Base-by-base conservation (phyloP, 2,329 filamentous ascomycete genomes). In the Xylariaceae sp. region DNA sequence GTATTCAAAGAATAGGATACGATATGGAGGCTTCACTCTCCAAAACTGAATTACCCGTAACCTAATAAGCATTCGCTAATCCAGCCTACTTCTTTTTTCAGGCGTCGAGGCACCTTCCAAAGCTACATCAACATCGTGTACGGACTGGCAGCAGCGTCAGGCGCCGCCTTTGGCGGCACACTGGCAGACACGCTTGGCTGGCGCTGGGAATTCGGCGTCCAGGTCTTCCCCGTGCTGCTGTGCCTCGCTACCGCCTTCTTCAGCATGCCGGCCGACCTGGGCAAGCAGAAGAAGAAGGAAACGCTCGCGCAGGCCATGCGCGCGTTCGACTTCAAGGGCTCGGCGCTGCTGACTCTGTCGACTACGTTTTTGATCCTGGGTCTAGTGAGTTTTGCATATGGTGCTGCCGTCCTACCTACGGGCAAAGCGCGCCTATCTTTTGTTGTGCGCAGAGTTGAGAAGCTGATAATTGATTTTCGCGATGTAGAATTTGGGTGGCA, bases 101-200 rank as follows among this genome's bases (percentile, higher is more conserved):
- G 72, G 63, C 72, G 70, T 18, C 77, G 89, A n/a, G 87, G 88
- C 3, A 81, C 81, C 3, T 92, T 89, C 62, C 89, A 92, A 68
- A 85, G 85, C 11, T 84, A 86, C 60, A 81, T 89, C 64, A 87
- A 89, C 66, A 75, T 88, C 39, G 77, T 81, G 42, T 89, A 81
- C 61, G 87, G 86, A 2, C 54, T 77, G n/a, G 81, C 76, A 0
- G 75, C 80, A 2, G 77, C 81, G 6, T 73, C 84, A 2, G 88
- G 88, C 2, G 87, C 87, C 1, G 87, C 87, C 0, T 76, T 88
- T 6, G 88, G 88, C 11, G 88, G 88, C 1, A 77, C 84, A 46
- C 82, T 92, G 65, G 86, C 86, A 20, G 87, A 91, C 64, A 77
- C 75, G 27, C 70, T 91, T 1, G 88, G 88, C 24, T 92, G 88